Evolutionary conservation across 2,329 filamentous ascomycete genomes (phyloP), one percentile per base, ranked within the genome.

Genomic region (Ascochyta viciae-villosae): DNA sequence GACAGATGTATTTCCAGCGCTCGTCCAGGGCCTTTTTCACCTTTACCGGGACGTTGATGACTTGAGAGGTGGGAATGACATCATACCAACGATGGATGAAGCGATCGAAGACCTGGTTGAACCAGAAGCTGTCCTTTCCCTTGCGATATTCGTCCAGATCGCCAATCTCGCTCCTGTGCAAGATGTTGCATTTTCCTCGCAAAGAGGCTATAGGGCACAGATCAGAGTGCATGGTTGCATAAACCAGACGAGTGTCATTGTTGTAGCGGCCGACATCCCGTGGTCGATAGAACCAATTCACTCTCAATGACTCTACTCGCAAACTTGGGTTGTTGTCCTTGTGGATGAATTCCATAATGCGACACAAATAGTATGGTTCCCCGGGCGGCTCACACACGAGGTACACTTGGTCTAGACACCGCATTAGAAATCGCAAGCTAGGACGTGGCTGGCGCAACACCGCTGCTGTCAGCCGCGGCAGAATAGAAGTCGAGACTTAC

Each of bases 31-130:
- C 93, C 77, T 91, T 96, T 78, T 98, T 98, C 72, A 99, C 94
- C 72, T 90, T 91, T 65, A 89, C 89, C 5, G 95, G 95, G 43
- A 99, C 95, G 73, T 99, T 99, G 80, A 98, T 94, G 70, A 99
- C 95, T 70, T 90, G 87, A 58, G 85, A 86, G 13, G 93, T 96
- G 1, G 95, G 94, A 59, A 99, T 94, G 50, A 97, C 90, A 70
- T 99, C 95, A 82, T 98, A 98, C 77, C 94, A 93, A 61, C 96
- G 93, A 74, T 96, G 92, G 62, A 99, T 98, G 79, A 98, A 99
- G 56, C 95, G 90, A 79, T 99, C 95, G 76, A 96, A 98, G 67
- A 98, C 86, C 74, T 97, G 96, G 71, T 96, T 94, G 75, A 91
- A 99, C 90, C 93, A 99, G 76, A 99, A 99, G 65, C 85, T 88